Base-by-base conservation (phyloP, 2,329 filamentous ascomycete species). In the Macrophomina pseudophaseolina region DNA sequence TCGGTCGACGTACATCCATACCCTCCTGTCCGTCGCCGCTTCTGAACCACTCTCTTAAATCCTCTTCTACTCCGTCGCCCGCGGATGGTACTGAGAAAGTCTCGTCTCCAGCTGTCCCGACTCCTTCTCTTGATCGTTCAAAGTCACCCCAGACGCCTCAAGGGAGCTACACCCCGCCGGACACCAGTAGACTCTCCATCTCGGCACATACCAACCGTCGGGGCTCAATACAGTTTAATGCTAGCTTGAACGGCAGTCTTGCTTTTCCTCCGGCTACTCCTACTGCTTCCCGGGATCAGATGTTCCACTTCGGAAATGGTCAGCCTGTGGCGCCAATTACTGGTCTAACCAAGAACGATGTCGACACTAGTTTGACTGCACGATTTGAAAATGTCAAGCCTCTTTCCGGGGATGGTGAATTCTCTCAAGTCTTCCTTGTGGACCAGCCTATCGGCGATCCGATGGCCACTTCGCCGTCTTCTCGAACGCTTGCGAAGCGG, bases 361-460 rank as follows among this genome's bases (percentile, higher is more conserved):
- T 94, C 16, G 94, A 98, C 74, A 86, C 88, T 28, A 87, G 87
- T 63, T 81, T 97, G 62, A 87, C 87, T 12, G 86, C 88, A 3
- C 88, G 91, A 64, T 99, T 99, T 75, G 88, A 90, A 65, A 91
- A 90, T 68, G 90, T 96, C 12, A 91, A 93, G 72, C 85, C 90
- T 67, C 86, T 94, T 70, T 33, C 65, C 7, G 94, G 94, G 56
- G 90, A 90, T 68, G 95, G 95, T 67, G 94, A 97, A 76, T 99
- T 99, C 75, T 98, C 95, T 0, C 88, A 91, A 66, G 95, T 99
- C 0, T 99, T 93, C 77, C 88, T 90, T 42, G 94, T 97, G 4
- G 87, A 87, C 14, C 80, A 85, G 66, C 79, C 81, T 16, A 71
- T 79, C 28, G 70, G 70, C 30, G 67, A 71, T 71, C 79, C 68